Conservation (phyloP, 108 stramenopile species). For the Mediolabrus comicus region DNA sequence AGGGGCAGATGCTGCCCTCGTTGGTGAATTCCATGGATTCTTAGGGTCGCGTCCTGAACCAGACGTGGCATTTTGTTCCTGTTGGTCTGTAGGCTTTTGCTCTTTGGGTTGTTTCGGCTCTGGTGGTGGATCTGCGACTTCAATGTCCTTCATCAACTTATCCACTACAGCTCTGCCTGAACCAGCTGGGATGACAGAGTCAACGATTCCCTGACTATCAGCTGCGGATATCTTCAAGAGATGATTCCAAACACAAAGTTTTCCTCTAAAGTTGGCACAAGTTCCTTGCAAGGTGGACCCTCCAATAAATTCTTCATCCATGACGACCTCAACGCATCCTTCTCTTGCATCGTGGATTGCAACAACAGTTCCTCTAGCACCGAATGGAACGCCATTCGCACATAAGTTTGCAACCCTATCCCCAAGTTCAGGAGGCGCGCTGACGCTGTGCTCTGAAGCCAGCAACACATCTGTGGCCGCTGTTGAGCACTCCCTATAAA, state of each 20-base stretch:
- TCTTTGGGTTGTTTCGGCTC: conserved; percentile 9
- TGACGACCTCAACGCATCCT: conserved; percentile 97
- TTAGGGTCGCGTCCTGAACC: conserved; percentile 13
- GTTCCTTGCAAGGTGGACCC: conserved; percentile 90
- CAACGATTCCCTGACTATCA: conserved; percentile 66
- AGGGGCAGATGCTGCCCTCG: conserved; percentile 22
- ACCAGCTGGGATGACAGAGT: conserved; percentile 68
- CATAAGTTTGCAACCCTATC: conserved; percentile 94
- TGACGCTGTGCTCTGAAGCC: conserved; percentile 67
- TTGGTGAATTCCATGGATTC: conserved; percentile 22
- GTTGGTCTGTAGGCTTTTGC: neutral
- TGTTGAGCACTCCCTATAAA: conserved; percentile 76
- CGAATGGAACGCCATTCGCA: conserved; percentile 93
- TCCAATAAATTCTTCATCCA: conserved; percentile 98
- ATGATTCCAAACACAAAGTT: conserved; percentile 91
- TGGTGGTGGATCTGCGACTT: conserved; percentile 27
- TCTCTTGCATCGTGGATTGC: conserved; percentile 83
- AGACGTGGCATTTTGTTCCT: conserved; percentile 5
- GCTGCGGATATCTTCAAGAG: conserved; percentile 75
- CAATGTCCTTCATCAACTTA: conserved; percentile 55
- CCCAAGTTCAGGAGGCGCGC: conserved; percentile 84
- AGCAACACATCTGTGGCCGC: conserved; percentile 76
- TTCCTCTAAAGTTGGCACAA: conserved; percentile 94
- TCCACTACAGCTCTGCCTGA: conserved; percentile 64
- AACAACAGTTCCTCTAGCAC: conserved; percentile 95